Conservation (phyloP, 1,284 basidiomycete genomes). For the Butyriboletus appendiculatus region DNA sequence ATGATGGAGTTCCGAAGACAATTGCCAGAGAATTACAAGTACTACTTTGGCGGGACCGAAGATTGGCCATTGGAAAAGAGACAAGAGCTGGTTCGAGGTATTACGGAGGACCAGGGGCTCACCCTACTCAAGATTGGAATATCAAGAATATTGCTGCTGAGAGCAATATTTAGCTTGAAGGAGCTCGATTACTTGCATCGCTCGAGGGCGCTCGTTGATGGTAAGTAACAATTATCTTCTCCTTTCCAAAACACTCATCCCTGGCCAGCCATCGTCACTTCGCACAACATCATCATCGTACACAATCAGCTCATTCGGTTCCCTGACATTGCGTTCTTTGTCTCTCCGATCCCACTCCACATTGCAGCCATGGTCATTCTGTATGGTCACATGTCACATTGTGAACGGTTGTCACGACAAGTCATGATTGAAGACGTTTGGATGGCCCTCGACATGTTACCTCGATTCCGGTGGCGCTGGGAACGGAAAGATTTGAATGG, state of each 20-base stretch:
- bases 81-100: constrained; percentile 64
- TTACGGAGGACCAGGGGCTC: constrained; percentile 75
- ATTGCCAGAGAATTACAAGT: constrained; percentile 67
- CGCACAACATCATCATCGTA: constrained; percentile 80
- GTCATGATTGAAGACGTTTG: constrained; percentile 77
- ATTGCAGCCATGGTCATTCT: constrained; percentile 87
- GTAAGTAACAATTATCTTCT: constrained; percentile 40
- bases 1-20: constrained; percentile 66
- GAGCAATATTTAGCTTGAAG: constrained; percentile 74
- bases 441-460: constrained; percentile 82
- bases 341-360: constrained; percentile 80
- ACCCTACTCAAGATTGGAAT: constrained; percentile 81
- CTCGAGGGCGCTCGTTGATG: constrained; percentile 71
- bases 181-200: constrained; percentile 64
- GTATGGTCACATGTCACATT: constrained; percentile 78
- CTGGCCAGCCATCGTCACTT: constrained; percentile 68
- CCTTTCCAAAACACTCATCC: constrained; percentile 7
- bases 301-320: constrained; percentile 78
- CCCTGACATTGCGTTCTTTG: constrained; percentile 83
- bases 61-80: constrained; percentile 68
- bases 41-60: constrained; percentile 70
- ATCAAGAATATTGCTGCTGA: constrained; percentile 69
- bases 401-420: constrained; percentile 59
- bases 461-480: constrained; percentile 85
- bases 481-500: constrained; percentile 76